Conservation (phyloP, 2,329 filamentous ascomycete species). For the Chaetomiaceae sp. region DNA sequence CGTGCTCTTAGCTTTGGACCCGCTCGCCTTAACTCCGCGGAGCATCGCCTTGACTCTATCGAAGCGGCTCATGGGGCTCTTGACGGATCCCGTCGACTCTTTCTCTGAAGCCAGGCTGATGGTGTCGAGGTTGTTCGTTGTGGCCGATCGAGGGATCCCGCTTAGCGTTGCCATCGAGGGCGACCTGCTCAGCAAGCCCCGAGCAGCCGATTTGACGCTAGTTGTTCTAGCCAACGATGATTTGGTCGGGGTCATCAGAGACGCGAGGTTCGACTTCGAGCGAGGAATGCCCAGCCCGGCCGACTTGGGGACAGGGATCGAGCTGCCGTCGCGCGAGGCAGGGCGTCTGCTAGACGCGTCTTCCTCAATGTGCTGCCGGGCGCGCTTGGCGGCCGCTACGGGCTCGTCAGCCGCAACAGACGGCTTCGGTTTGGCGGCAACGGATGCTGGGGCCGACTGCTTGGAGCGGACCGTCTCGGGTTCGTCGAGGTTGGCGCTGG, state of each 20-base stretch:
- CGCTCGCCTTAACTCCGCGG: constrained; percentile 34
- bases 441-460: constrained; percentile 25
- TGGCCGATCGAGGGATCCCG: constrained; percentile 46
- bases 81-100: constrained; percentile 25
- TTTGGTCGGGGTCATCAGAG: constrained; percentile 72
- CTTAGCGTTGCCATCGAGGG: constrained; percentile 43
- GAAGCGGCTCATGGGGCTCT: constrained; percentile 45
- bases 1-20: constrained; percentile 39
- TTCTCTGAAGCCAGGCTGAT: constrained; percentile 22
- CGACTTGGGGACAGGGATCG: constrained; percentile 45
- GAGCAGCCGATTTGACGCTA: constrained; percentile 43
- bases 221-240: constrained; percentile 60
- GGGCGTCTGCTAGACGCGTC: constrained; percentile 63
- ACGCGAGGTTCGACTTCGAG: constrained; percentile 45
- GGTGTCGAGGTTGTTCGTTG: constrained; percentile 37
- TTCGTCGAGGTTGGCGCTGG: constrained; percentile 50
- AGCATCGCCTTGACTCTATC: constrained; percentile 55
- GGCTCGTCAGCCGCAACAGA: constrained; percentile 26
- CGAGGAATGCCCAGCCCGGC: constrained; percentile 38
- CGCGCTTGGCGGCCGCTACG: constrained; percentile 57
- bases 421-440: constrained; percentile 26
- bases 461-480: constrained; percentile 34
- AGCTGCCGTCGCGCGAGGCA: constrained; percentile 44
- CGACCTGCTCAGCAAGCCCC: constrained; percentile 48
- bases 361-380: constrained; percentile 60